These are phyloP conservation scores for Mycoemilia scoparia DNA, from an alignment of 192 early-diverging fungal genomes.

Conservation along the genomic window DNA sequence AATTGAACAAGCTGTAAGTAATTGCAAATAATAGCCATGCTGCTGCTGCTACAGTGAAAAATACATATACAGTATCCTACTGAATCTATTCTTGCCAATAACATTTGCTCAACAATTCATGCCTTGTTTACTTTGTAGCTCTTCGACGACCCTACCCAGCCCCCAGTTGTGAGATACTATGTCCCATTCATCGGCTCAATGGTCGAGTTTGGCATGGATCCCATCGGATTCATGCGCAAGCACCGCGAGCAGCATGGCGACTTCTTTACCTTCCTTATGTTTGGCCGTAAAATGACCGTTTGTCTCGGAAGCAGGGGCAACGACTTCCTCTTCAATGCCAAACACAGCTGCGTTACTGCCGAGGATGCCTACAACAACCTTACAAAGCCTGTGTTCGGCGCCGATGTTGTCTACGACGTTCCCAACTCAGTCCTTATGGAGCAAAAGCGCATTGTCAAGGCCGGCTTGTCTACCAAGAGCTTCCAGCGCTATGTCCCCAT, in stretches of 20 bases:
- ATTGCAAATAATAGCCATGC: not conserved
- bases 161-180: slow-evolving; percentile 52
- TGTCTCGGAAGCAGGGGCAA: slow-evolving; percentile 83
- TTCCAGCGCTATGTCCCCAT: slow-evolving; percentile 78
- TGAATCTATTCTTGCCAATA: no score
- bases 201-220: slow-evolving; percentile 71
- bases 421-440: slow-evolving; percentile 87
- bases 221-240: slow-evolving; percentile 71
- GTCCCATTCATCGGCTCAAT: slow-evolving; percentile 82
- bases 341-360: slow-evolving; percentile 64
- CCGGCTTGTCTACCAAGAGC: slow-evolving; percentile 67
- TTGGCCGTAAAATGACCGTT: slow-evolving; percentile 77
- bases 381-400: slow-evolving; percentile 88
- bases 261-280: slow-evolving; percentile 82
- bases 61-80: no score
- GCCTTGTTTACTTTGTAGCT: not conserved
- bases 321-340: slow-evolving; percentile 92
- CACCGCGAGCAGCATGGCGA: slow-evolving; percentile 74
- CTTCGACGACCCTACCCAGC: slow-evolving; percentile 32
- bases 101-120: not conserved
- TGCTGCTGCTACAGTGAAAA: no score
- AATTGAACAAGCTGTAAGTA: slow-evolving; percentile 18
- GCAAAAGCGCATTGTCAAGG: slow-evolving; percentile 98
- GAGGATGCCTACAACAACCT: slow-evolving; percentile 86
- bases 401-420: slow-evolving; percentile 92